A percentile compares a stretch with the other conserved stretches of the same genome.
phyloP scores from a whole-genome alignment of 139 green algal genomes.

The Chlamydomonas sphaeroides region DNA sequence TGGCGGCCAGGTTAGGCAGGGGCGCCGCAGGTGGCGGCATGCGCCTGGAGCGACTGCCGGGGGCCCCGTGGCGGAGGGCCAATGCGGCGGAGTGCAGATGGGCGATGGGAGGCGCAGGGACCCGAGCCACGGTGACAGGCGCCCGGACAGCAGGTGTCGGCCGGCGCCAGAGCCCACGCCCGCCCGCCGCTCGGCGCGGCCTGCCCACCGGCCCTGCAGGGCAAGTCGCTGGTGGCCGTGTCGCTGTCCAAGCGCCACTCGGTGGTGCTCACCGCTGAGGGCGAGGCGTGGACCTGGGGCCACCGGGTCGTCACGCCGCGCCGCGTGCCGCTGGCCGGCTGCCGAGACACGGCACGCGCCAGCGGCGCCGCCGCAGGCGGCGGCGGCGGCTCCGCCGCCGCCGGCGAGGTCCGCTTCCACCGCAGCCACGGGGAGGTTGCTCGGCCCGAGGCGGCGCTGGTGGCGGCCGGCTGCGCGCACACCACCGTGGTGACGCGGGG shows the following conservation, averaged over 20 bases:
- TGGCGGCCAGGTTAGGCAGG: no score
- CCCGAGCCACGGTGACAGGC: no score
- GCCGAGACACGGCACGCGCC: constrained; percentile 47
- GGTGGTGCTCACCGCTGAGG: constrained; percentile 76
- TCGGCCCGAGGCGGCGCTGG: constrained; percentile 65
- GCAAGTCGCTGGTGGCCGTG: constrained; percentile 67
- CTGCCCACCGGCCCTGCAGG: constrained; percentile 51
- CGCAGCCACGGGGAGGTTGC: constrained; percentile 71
- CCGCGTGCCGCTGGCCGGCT: constrained; percentile 61
- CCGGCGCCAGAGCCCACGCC: no score
- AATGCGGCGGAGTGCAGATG: no score
- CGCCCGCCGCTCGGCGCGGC: neutral
- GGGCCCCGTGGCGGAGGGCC: no score
- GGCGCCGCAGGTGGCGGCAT: no score
- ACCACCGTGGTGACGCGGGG: constrained; percentile 68
- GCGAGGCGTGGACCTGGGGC: constrained; percentile 90
- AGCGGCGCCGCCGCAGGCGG: neutral
- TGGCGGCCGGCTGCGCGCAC: constrained; percentile 79
- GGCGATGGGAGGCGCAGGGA: no score
- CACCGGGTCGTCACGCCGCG: constrained; percentile 74
- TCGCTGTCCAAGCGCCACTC: constrained; percentile 92
- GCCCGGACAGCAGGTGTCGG: no score
- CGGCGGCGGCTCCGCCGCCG: constrained; percentile 1
- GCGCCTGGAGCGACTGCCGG: no score
- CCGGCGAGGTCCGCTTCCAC: constrained; percentile 71